Conservation (phyloP, 495 filamentous ascomycete genomes). For the Penicillium argentinense region DNA sequence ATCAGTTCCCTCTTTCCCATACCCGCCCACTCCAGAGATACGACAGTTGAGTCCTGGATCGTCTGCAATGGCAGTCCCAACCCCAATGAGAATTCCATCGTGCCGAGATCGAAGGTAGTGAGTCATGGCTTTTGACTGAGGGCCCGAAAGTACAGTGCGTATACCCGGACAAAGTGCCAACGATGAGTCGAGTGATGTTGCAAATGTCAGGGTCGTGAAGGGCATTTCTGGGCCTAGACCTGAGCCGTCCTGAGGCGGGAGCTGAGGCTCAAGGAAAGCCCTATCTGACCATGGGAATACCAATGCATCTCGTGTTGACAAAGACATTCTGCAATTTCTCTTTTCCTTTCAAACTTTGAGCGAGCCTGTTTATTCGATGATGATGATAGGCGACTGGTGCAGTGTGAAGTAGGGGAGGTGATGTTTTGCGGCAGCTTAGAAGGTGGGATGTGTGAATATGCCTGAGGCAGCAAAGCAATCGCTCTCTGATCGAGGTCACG, state of each 20-base stretch:
- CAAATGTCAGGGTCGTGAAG: slow-evolving; percentile 84
- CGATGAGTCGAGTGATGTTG: slow-evolving; percentile 78
- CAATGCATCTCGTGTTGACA: slow-evolving; percentile 30
- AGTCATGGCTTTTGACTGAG: slow-evolving; percentile 84
- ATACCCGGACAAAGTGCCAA: slow-evolving; percentile 71
- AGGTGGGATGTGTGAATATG: too few relatives aligned
- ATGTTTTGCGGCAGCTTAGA: too few relatives aligned
- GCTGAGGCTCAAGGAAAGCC: slow-evolving; percentile 44
- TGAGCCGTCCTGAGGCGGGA: slow-evolving; percentile 30
- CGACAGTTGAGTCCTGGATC: slow-evolving; percentile 83
- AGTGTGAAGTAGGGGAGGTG: too few relatives aligned
- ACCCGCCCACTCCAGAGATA: slow-evolving; percentile 54
- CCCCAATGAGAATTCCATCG: slow-evolving; percentile 84
- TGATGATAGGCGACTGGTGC: too few relatives aligned
- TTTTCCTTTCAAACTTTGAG: slow-evolving; percentile 1
- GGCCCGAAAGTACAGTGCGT: slow-evolving; percentile 77
- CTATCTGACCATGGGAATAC: slow-evolving; percentile 38
- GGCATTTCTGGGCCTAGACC: slow-evolving; percentile 26
- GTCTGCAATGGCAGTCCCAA: slow-evolving; percentile 79
- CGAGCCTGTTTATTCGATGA: too few relatives aligned
- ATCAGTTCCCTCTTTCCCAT: slow-evolving; percentile 40
- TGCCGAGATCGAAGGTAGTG: slow-evolving; percentile 84
- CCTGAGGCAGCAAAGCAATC: too few relatives aligned
- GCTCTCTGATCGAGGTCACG: too few relatives aligned
- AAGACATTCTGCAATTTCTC: slow-evolving; percentile 4